Conservation (phyloP, 1,284 basidiomycete species). For the Ceratobasidium sp. region DNA sequence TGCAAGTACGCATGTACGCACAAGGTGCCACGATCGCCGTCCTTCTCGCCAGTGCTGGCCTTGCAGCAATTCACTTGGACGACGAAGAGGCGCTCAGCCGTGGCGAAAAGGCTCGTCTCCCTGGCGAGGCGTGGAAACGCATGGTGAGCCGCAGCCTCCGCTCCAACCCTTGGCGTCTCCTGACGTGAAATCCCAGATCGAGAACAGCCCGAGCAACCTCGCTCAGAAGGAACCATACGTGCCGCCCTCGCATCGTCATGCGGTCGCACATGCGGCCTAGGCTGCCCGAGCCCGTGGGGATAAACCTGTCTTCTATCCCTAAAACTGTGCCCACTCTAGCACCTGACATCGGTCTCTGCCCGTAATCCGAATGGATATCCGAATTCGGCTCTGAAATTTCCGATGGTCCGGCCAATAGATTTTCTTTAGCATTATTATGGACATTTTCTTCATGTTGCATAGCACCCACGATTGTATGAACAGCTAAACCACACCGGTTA, state of each 20-base stretch:
- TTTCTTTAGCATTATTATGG: neutral
- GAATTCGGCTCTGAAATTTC: slow-evolving; percentile 27
- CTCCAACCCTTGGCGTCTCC: neutral
- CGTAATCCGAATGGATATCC: slow-evolving; percentile 43
- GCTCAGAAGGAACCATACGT: slow-evolving; percentile 33
- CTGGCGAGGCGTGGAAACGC: slow-evolving; percentile 41
- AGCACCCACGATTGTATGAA: neutral
- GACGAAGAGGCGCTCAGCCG: slow-evolving; percentile 66
- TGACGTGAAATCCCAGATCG: slow-evolving; percentile 15
- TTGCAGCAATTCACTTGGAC: slow-evolving; percentile 31
- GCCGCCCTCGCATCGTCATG: slow-evolving; percentile 22
- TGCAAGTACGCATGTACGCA: slow-evolving; percentile 44
- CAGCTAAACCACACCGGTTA: neutral
- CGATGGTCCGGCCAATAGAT: neutral
- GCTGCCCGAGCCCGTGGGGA: neutral
- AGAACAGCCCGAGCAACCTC: slow-evolving; percentile 41
- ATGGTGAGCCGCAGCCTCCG: slow-evolving; percentile 26
- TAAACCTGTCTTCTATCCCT: neutral
- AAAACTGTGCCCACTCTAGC: neutral
- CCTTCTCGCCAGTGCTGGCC: slow-evolving; percentile 37
- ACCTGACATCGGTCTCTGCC: neutral
- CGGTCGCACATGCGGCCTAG: slow-evolving; percentile 2
- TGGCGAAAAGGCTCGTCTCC: slow-evolving; percentile 58
- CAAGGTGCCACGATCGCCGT: slow-evolving; percentile 42
- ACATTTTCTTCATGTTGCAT: neutral